Percentiles rank a stretch among this genome's conserved stretches.
phyloP scores from a whole-genome alignment of 2,329 filamentous ascomycete genomes.

The Balansia obtecta region DNA sequence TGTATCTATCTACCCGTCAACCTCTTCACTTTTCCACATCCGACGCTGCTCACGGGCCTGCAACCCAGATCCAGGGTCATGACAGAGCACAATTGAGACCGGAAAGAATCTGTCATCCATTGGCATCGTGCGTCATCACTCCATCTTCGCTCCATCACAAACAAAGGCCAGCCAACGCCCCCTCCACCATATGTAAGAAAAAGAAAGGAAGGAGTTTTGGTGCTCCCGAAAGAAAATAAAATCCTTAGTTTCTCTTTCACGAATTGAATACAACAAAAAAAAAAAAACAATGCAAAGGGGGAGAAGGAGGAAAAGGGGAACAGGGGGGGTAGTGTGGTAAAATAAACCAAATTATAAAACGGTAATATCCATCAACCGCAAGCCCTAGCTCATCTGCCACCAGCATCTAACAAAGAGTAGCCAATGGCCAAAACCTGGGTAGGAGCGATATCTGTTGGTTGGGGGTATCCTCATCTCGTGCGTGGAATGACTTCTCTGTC shows the following conservation, averaged over 20 bases:
- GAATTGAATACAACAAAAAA: background rate
- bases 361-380: constrained; percentile 1
- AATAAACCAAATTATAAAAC: constrained; percentile 2
- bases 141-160: background rate
- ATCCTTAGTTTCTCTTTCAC: background rate
- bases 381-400: constrained; percentile 3
- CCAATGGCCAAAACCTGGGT: background rate
- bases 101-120: background rate
- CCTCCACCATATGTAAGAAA: background rate
- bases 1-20: background rate
- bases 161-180: constrained; percentile 3
- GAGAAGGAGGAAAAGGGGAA: too few relatives aligned
- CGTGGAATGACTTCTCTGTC: background rate
- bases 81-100: background rate
- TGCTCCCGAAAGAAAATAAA: background rate
- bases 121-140: background rate
- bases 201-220: background rate
- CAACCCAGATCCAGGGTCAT: background rate
- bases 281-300: background rate
- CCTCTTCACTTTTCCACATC: background rate
- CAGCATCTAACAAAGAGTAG: background rate
- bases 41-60: background rate
- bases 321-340: too few relatives aligned
- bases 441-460: constrained; percentile 5
- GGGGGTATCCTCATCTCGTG: constrained; percentile 6